Conservation (phyloP, 257 asterid species). For the Apocynum venetum region DNA sequence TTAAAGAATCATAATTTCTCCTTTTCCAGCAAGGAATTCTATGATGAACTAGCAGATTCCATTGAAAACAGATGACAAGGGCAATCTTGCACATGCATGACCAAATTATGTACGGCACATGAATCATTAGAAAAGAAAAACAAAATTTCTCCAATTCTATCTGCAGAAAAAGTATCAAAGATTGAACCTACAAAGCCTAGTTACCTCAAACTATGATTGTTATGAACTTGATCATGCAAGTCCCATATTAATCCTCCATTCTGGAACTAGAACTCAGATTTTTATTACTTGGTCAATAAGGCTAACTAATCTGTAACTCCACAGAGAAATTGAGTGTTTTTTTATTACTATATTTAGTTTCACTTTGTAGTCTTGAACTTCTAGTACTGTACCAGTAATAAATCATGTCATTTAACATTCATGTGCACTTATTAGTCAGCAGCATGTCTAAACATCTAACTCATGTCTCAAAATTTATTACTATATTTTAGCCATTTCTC, state of each 20-base stretch:
- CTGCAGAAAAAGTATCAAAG: neutral
- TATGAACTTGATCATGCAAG: neutral
- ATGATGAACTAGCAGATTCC: neutral
- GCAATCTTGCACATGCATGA: neutral
- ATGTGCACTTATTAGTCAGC: neutral
- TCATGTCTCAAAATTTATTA: neutral
- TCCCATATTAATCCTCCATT: neutral
- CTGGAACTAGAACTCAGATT: neutral
- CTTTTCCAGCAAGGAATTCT: neutral
- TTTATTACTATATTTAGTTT: neutral
- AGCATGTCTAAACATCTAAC: neutral
- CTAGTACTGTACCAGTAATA: neutral
- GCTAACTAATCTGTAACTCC: neutral
- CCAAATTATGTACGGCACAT: neutral
- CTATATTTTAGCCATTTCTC: neutral
- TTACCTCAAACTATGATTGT: neutral
- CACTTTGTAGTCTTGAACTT: too few species aligned
- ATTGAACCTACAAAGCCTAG: neutral
- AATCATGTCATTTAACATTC: conserved; percentile 8
- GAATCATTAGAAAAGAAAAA: neutral
- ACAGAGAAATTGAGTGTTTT: neutral
- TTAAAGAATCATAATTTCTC: neutral
- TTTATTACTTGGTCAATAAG: neutral
- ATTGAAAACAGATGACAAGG: neutral
- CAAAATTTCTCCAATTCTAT: neutral